A percentile compares a stretch with the other conserved stretches of the same genome.
Evolutionary conservation across 305 asterid species (phyloP).

Genomic region (Caryopteris hybrid): DNA sequence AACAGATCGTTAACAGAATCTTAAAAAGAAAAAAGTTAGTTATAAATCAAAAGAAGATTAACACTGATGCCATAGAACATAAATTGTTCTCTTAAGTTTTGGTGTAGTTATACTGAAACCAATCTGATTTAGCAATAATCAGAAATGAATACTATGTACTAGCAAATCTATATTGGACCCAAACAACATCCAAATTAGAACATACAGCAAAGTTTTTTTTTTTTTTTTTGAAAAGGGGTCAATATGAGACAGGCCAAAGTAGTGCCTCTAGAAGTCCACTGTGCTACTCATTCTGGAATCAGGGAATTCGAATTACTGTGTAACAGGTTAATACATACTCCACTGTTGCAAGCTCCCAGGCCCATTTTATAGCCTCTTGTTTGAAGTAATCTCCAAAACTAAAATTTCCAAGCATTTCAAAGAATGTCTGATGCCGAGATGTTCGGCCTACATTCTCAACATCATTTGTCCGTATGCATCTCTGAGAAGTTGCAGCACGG

Average conservation of each 20-base stretch:
- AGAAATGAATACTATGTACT: neutral
- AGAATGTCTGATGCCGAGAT: slow-evolving; percentile 93
- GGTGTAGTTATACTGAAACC: neutral
- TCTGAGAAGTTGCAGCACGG: slow-evolving; percentile 90
- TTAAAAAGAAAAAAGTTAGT: neutral
- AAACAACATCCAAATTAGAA: neutral
- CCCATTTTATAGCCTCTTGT: slow-evolving; percentile 90
- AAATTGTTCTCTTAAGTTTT: no score
- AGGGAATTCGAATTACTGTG: slow-evolving; percentile 1
- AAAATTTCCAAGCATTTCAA: slow-evolving; percentile 99
- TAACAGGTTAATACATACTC: slow-evolving; percentile 52
- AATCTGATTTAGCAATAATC: neutral
- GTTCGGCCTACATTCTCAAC: slow-evolving; percentile 92
- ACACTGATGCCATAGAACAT: no score
- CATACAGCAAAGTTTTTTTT: no score
- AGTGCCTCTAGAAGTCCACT: neutral
- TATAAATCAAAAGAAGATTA: neutral
- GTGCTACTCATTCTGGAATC: neutral
- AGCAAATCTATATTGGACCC: neutral
- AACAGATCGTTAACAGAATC: neutral
- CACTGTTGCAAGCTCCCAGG: slow-evolving; percentile 87
- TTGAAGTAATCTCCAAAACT: slow-evolving; percentile 98
- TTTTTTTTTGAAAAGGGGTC: no score
- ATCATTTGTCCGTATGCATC: slow-evolving; percentile 92
- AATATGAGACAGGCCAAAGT: neutral